These are phyloP conservation scores for Selaginella tamariscina DNA, from an alignment of 75 land plant species.

Conservation along the genomic window DNA sequence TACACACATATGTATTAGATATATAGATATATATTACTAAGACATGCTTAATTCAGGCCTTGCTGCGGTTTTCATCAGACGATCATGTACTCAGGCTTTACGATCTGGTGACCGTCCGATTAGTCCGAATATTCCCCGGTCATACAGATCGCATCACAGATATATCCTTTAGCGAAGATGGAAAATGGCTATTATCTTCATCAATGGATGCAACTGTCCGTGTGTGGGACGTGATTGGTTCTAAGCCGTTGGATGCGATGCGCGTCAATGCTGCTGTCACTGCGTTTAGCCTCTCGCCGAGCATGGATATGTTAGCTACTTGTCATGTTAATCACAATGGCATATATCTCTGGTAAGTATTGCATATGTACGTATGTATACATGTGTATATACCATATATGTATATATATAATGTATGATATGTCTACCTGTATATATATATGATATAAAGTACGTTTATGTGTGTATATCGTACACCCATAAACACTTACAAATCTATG, in stretches of 20 bases:
- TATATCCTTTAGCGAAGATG: conserved; percentile 94
- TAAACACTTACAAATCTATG: too few species aligned
- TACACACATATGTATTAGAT: too few species aligned
- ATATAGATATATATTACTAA: too few species aligned
- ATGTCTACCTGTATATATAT: too few species aligned
- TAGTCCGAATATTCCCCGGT: conserved; percentile 85
- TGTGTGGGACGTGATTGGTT: conserved; percentile 87
- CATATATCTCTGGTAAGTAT: conserved; percentile 71
- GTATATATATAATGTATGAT: too few species aligned
- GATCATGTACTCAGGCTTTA: conserved; percentile 64
- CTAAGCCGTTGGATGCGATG: conserved; percentile 89
- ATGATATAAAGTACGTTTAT: too few species aligned
- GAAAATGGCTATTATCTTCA: conserved; percentile 87
- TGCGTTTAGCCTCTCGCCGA: conserved; percentile 75
- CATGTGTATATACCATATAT: too few species aligned
- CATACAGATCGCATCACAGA: conserved; percentile 92
- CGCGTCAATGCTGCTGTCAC: conserved; percentile 65
- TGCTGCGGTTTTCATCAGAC: conserved; percentile 67
- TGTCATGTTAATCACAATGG: conserved; percentile 91
- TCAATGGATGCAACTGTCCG: conserved; percentile 93
- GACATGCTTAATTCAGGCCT: conserved; percentile 58
- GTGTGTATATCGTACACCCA: too few species aligned
- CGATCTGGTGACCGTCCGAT: conserved; percentile 57
- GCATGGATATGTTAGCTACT: conserved; percentile 93
- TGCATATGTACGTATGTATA: not conserved